These are phyloP conservation scores for Alternaria brassicae DNA, from an alignment of 2,329 filamentous ascomycete species.

Conservation along the genomic window DNA sequence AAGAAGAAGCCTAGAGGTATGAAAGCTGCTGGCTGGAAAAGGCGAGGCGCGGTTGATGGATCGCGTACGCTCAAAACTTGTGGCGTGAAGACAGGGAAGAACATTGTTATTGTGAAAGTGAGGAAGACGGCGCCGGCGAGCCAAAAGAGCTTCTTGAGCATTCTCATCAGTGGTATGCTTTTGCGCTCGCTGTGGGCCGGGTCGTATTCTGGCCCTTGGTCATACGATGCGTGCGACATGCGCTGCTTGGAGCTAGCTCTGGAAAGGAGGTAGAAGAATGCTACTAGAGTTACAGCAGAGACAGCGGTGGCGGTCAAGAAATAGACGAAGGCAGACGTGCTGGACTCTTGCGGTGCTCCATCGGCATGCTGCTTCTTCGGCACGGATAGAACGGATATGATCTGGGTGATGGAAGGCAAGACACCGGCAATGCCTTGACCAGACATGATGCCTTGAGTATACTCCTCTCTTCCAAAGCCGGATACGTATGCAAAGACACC, in stretches of 20 bases:
- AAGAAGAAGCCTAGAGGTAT: constrained; percentile 89
- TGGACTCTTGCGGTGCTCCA: constrained; percentile 51
- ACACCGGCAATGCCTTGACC: constrained; percentile 94
- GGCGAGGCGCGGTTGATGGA: constrained; percentile 56
- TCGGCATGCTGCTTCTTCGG: constrained; percentile 54
- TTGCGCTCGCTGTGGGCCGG: constrained; percentile 47
- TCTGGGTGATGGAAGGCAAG: constrained; percentile 84
- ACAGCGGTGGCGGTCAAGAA: constrained; percentile 87
- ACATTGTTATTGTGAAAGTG: constrained; percentile 87
- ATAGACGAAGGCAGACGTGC: constrained; percentile 83
- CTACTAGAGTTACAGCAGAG: constrained; percentile 71
- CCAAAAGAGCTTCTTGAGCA: constrained; percentile 82
- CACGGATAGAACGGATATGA: constrained; percentile 77
- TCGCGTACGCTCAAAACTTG: constrained; percentile 54
- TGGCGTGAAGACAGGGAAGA: constrained; percentile 89
- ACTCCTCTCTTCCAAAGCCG: constrained; percentile 83
- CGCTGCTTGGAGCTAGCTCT: constrained; percentile 53
- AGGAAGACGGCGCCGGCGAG: constrained; percentile 77
- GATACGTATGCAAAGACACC: constrained; percentile 91
- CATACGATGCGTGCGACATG: constrained; percentile 27
- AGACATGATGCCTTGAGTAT: constrained; percentile 95
- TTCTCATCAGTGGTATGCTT: constrained; percentile 65
- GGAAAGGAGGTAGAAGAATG: constrained; percentile 76
- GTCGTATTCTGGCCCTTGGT: constrained; percentile 35
- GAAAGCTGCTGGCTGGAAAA: constrained; percentile 78